phyloP scores from a whole-genome alignment of 1,139 yeast species.

The Saccharomyces hybrid region DNA sequence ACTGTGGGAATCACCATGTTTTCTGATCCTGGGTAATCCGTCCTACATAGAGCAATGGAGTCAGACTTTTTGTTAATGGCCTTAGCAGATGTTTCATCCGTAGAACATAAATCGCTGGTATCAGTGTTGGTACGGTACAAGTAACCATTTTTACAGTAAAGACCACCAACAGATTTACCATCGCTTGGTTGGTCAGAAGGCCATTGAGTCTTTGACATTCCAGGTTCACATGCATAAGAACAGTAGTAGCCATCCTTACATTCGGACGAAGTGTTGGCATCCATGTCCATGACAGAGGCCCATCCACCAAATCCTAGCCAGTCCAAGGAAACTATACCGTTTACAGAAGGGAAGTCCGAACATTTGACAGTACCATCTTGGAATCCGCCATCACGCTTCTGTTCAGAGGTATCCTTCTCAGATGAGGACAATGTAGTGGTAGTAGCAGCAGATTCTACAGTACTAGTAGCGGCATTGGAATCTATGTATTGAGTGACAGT shows the following conservation, averaged over 20 bases:
- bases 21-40: slow-evolving; percentile 99
- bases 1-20: slow-evolving; percentile 94
- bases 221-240: slow-evolving; percentile 94
- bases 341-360: slow-evolving; percentile 75
- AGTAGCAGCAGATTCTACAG: slow-evolving; percentile 17
- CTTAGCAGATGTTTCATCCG: slow-evolving; percentile 67
- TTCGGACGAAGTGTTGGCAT: slow-evolving; percentile 52
- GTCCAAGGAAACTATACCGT: slow-evolving; percentile 82
- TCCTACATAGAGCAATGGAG: slow-evolving; percentile 84
- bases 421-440: slow-evolving; percentile 18
- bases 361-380: slow-evolving; percentile 77
- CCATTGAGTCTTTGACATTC: slow-evolving; percentile 98
- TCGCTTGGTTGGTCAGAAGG: slow-evolving; percentile 73
- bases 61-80: slow-evolving; percentile 59
- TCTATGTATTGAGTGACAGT: slow-evolving; percentile 44
- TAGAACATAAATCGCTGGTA: slow-evolving; percentile 63
- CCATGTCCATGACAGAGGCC: slow-evolving; percentile 69
- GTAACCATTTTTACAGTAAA: slow-evolving; percentile 70
- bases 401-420: slow-evolving; percentile 15
- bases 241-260: slow-evolving; percentile 91
- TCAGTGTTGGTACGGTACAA: slow-evolving; percentile 68
- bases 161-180: slow-evolving; percentile 91
- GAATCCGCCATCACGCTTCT: slow-evolving; percentile 40
- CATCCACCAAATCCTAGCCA: slow-evolving; percentile 85
- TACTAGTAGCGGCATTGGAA: slow-evolving; percentile 33